Base-by-base conservation (phyloP, 495 filamentous ascomycete genomes). In the Penicillium arizonense region DNA sequence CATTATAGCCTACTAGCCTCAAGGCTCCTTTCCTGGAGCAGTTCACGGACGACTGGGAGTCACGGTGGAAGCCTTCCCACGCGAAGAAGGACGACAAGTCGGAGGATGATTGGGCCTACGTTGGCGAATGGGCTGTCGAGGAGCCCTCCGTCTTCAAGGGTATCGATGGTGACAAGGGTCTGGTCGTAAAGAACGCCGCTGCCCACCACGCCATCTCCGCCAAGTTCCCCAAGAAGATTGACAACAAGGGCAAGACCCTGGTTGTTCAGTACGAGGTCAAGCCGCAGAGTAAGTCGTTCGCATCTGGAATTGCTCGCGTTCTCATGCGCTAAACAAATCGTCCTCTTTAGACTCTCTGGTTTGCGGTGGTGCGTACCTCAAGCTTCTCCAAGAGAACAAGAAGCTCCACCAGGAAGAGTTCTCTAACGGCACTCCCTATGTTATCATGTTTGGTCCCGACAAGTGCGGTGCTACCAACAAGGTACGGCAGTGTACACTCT, bases 391-490 rank as follows among this genome's bases (percentile, higher is more conserved):
- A 57, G 94, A 99, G 70, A 97, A 91, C 81, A 96, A 92, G 80
- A 87, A 89, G 73, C 90, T 97, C 64, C 91, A 96, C 76, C 82
- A 87, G 65, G 94, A 97, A 50, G 95, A 99, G 77, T 99, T 99
- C 81, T 94, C 91, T 64, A 96, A 99, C 76, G 81, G 86, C 42
- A 92, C 93, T 40, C 95, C 95, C 34, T 99, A 99, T 70, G 89
- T 99, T 57, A 95, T 99, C 79, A 97, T 97, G 95, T 99, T 99
- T 72, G 95, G 95, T 59, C 95, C 95, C 65, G 95, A 99, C 79
- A 99, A 97, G 86, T 99, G 95, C 72, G 95, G 94, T 75, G 83
- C 89, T 65, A 97, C 91, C 70, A 99, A 99, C 85, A 97, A 97
- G 87, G 84, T 84, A 75, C 49, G 65, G n/a, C 8, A 10, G 2